Conservation (phyloP, 2,329 filamentous ascomycete species). For the Pseudogymnoascus sp. region DNA sequence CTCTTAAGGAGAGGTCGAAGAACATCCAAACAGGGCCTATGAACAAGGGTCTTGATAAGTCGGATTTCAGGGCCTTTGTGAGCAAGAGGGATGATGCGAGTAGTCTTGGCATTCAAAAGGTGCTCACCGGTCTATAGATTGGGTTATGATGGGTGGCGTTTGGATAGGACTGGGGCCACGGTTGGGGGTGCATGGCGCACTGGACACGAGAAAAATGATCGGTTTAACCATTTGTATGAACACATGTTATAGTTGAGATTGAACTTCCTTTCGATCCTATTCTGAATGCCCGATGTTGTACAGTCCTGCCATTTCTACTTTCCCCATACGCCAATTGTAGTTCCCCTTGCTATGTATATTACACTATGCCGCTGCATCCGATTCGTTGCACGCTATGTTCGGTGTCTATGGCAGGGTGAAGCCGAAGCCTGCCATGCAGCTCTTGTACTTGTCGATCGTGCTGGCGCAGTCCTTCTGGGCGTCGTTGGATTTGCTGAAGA, state of each 20-base stretch:
- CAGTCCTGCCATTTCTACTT: conserved; percentile 19
- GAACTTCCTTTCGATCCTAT: conserved; percentile 6
- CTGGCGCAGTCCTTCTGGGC: conserved; percentile 77
- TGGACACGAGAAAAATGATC: background rate
- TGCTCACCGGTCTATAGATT: conserved; percentile 47
- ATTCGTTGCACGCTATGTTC: background rate
- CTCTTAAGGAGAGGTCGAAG: conserved; percentile 62
- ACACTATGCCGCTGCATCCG: background rate
- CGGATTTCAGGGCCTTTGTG: conserved; percentile 77
- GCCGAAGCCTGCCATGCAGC: conserved; percentile 87
- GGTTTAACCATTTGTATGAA: conserved; percentile 3
- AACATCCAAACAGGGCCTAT: conserved; percentile 41
- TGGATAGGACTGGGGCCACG: background rate
- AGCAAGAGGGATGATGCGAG: conserved; percentile 76
- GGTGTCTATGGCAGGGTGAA: conserved; percentile 55
- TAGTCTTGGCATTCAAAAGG: conserved; percentile 73
- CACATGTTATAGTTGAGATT: conserved; percentile 10
- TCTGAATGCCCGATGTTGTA: conserved; percentile 18
- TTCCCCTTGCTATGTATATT: conserved; percentile 9
- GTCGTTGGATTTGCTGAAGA: conserved; percentile 80
- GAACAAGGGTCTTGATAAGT: conserved; percentile 53
- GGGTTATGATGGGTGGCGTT: background rate
- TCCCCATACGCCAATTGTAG: conserved; percentile 12
- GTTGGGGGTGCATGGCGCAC: conserved; percentile 1
- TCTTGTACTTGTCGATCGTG: conserved; percentile 77